Evolutionary conservation across 1,284 basidiomycete genomes (phyloP), one percentile per base, ranked within the genome.

Genomic region (Tylopilus sp.): DNA sequence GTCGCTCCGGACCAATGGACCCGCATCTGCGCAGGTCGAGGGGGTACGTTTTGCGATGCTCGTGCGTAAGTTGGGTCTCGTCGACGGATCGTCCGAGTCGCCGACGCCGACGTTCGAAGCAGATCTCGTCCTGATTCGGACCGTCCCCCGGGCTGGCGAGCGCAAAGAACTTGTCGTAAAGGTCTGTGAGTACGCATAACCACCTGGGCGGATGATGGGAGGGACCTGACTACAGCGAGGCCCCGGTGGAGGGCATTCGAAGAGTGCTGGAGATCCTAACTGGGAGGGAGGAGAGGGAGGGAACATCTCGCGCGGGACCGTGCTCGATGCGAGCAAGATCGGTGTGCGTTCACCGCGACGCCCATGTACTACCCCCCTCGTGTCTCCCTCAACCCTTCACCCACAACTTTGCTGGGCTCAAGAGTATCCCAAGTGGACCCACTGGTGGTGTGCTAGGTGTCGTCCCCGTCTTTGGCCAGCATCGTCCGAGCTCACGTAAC

Each of bases 231-330:
- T 99, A 99, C 69, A 68, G 73, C 5, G 96, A 98, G 71, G 96
- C 96, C 0, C 96, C 96, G 0, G 95, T 91, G 0, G 93, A 96
- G 69, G 96, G 93, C 1, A 92, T 97, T 51, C 76, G 96, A 6
- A 79, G 96, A n/a, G 82, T 97, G 2, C 72, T 98, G 3, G 92
- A 97, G 70, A 77, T 75, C 19, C 81, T 89, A 0, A 86, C 85
- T 0, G 84, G 84, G 0, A 65, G 79, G 50, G 74, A 71, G 51
- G n/a, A n/a, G n/a, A n/a, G n/a, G n/a, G n/a, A n/a, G n/a, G n/a
- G n/a, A n/a, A n/a, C n/a, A 86, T 92, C 41, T 77, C 83, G 0
- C 74, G 90, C 53, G 86, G 81, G 6, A 63, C 71, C 25, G 78
- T 82, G 43, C 77, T 95, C 16, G 78, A 85, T 15, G 92, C 90